Base-by-base conservation (phyloP, 208 protist species). In the Tetramitus jugosus region DNA sequence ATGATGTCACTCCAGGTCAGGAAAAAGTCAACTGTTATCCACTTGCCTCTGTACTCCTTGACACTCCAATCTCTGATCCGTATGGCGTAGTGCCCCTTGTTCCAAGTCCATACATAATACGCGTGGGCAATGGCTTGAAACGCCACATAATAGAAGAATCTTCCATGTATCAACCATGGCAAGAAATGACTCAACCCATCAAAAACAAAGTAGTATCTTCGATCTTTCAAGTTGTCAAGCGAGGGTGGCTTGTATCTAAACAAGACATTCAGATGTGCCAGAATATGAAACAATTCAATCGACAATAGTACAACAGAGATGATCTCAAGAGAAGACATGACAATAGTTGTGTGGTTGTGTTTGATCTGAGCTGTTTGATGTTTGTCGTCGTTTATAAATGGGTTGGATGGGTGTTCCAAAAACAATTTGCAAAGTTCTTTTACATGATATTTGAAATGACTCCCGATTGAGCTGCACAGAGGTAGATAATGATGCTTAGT, bases 91-190 rank as follows among this genome's bases (percentile, higher is more conserved):
- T 69, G 43, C 3, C 39, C 39, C 6, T 69, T 1, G 0, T 39
- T 37, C 62, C 62, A 69, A 45, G 37, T 69, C 33, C 20, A 42
- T 1, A 69, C 62, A 69, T 69, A 69, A 69, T 43, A 69, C 62
- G 43, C 23, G 33, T 69, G 62, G 14, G 33, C 39, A 69, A 69
- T 69, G 8, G 43, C 37, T 26, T 69, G 37, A 17, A 69, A 42
- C 2, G 43, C 0, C 13, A 69, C 37, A n/a, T 42, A 42, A 39
- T 13, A 43, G 31, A 37, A 69, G 43, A 69, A 43, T 29, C 33
- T 20, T 31, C 35, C 35, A 67, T 17, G 61, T 8, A 37, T 39
- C 37, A 69, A 69, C 1, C 26, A 17, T 26, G 33, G 20, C 26
- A 8, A 43, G 14, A 69, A 45, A n/a, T 29, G 26, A 45, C 37